Conservation (phyloP, 2,329 filamentous ascomycete genomes). For the Magnaporthales sp. region DNA sequence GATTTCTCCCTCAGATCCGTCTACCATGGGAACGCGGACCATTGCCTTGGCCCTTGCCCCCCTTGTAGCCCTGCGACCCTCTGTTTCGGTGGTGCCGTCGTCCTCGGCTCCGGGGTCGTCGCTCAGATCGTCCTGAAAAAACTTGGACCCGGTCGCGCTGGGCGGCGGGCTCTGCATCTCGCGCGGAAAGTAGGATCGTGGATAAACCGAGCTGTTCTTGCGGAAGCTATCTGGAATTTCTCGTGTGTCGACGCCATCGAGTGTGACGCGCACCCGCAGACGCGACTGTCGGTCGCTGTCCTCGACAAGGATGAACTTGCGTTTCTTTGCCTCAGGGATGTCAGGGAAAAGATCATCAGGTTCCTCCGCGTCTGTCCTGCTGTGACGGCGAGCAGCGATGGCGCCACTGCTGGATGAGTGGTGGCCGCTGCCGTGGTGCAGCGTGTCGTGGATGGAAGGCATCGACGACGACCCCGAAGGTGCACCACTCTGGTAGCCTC, state of each 20-base stretch:
- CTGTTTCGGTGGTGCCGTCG: constrained; percentile 40
- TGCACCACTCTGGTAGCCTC: constrained; percentile 51
- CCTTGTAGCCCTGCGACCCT: constrained; percentile 32
- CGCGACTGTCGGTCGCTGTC: constrained; percentile 74
- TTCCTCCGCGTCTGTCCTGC: constrained; percentile 43
- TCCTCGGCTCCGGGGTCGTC: constrained; percentile 46
- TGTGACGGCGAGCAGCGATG: constrained; percentile 24
- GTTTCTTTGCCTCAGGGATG: constrained; percentile 80
- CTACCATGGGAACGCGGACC: constrained; percentile 56
- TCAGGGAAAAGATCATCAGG: constrained; percentile 74
- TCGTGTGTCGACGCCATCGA: constrained; percentile 89
- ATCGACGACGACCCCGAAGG: constrained; percentile 49
- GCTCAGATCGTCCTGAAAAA: constrained; percentile 59
- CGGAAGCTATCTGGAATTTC: constrained; percentile 96
- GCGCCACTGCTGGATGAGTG: constrained; percentile 15
- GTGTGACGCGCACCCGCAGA: constrained; percentile 80
- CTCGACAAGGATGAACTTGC: constrained; percentile 95
- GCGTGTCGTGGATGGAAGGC: constrained; percentile 53
- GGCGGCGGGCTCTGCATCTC: constrained; percentile 86
- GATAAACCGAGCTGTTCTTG: constrained; percentile 81
- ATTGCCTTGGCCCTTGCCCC: constrained; percentile 28
- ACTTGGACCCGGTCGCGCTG: constrained; percentile 63
- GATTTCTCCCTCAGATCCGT: constrained; percentile 62
- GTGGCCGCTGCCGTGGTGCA: constrained; percentile 24
- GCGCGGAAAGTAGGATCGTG: constrained; percentile 82